Base-by-base conservation (phyloP, 2,329 filamentous ascomycete species). In the Aschersonia sp. region DNA sequence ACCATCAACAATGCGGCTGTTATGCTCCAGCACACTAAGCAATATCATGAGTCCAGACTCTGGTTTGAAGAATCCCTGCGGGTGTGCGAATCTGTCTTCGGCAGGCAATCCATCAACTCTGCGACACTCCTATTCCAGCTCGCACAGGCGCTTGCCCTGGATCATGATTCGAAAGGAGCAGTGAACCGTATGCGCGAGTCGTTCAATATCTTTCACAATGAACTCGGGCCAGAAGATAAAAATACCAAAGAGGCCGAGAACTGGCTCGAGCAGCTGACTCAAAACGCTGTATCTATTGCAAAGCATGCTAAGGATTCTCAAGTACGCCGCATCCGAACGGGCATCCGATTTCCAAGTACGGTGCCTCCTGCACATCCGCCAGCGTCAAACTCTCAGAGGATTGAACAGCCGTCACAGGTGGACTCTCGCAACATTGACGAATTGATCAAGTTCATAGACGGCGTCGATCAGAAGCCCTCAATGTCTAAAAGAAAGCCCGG, bases 1-100 rank as follows among this genome's bases (percentile, higher is more conserved):
- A 97, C 92, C 12, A 84, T 97, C 67, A 98, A 97, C 76, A 98
- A 98, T 60, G 90, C 87, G 22, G 92, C 92, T 6, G 92, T 98
- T 50, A 98, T 98, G 92, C 79, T 98, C 49, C 92, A 98, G 67
- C 83, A 88, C 48, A 77, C 95, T 57, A 95, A 97, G 73, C 82
- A 85, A 51, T 98, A 94, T 70, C 83, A 90, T 57, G 87, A 95
- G 66, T 97, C 90, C 43, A 83, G 92, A 46, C 74, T 90, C 52
- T 98, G 92, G 92, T 98, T 98, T 61, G 92, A 97, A 66, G 84
- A 87, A 53, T 94, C 89, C 8, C 79, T 97, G 46, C 76, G 79
- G 42, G 83, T 97, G 52, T 95, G 89, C 63, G 88, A 95, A 66
- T 78, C 83, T 43, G 81, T 95, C 5, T 94, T 90, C 54, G 92